A percentile compares a stretch with the other conserved stretches of the same genome.
Evolutionary conservation across 495 filamentous ascomycete species (phyloP).

Genomic region (Lasiosphaeria miniovina): DNA sequence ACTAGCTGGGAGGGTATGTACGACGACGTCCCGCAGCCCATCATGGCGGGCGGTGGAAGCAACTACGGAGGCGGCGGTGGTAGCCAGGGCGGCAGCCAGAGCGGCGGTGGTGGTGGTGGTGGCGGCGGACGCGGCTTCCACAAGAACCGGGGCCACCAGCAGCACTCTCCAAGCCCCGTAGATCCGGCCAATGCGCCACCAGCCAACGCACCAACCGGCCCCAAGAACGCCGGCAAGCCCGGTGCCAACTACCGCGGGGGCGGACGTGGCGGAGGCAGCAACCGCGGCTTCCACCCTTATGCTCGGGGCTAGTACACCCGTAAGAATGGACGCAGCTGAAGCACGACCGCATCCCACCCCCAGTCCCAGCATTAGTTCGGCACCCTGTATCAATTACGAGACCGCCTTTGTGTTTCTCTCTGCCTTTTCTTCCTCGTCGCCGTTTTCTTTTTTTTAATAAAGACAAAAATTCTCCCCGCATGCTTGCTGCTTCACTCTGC

Average conservation of each 20-base stretch:
- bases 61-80: slow-evolving; percentile 53
- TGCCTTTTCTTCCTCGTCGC: no score
- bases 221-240: slow-evolving; percentile 91
- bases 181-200: slow-evolving; percentile 65
- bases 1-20: slow-evolving; percentile 99
- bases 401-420: no score
- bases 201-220: slow-evolving; percentile 91
- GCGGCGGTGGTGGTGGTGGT: slow-evolving; percentile 23
- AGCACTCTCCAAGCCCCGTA: slow-evolving; percentile 25
- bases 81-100: slow-evolving; percentile 49
- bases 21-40: slow-evolving; percentile 91
- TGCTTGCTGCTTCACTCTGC: no score
- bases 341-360: no score
- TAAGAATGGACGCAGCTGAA: no score
- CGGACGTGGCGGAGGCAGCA: slow-evolving; percentile 72
- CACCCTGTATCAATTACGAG: no score
- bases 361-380: no score
- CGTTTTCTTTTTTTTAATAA: no score
- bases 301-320: slow-evolving; percentile 26
- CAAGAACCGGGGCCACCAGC: slow-evolving; percentile 19
- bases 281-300: slow-evolving; percentile 81
- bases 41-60: slow-evolving; percentile 59
- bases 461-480: no score
- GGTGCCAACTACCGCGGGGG: slow-evolving; percentile 95
- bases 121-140: slow-evolving; percentile 32